Conservation (phyloP, 2,329 filamentous ascomycete genomes). For the Diaporthe humulicola region DNA sequence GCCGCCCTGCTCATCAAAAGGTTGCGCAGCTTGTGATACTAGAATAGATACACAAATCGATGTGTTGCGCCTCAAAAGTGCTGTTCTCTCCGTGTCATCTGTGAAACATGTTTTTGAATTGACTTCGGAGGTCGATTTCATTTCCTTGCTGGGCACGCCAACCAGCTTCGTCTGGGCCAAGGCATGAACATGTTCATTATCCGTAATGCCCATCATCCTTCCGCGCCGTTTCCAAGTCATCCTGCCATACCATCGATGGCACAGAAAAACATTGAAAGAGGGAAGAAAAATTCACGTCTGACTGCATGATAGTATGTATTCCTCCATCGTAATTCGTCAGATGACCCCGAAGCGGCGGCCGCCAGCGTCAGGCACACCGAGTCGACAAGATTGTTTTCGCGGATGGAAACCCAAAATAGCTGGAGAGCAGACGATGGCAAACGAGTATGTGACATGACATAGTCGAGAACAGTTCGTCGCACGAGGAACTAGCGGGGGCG, state of each 20-base stretch:
- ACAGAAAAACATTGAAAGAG: background rate
- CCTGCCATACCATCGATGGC: background rate
- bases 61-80: constrained; percentile 8
- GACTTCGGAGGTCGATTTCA: too few relatives aligned
- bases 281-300: background rate
- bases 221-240: background rate
- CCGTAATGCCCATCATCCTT: background rate
- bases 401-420: background rate
- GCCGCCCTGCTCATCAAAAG: background rate
- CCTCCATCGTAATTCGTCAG: background rate
- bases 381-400: background rate
- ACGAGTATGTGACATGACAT: too few relatives aligned
- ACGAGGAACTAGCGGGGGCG: too few relatives aligned
- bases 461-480: too few relatives aligned
- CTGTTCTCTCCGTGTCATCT: background rate
- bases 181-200: background rate
- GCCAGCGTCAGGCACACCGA: background rate
- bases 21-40: constrained; percentile 1
- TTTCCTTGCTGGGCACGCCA: background rate
- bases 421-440: background rate
- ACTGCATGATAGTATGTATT: background rate
- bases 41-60: constrained; percentile 16
- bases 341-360: background rate
- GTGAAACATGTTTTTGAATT: background rate
- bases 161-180: background rate